Conservation (phyloP, 331 rosid species). For the Acacia concinna region DNA sequence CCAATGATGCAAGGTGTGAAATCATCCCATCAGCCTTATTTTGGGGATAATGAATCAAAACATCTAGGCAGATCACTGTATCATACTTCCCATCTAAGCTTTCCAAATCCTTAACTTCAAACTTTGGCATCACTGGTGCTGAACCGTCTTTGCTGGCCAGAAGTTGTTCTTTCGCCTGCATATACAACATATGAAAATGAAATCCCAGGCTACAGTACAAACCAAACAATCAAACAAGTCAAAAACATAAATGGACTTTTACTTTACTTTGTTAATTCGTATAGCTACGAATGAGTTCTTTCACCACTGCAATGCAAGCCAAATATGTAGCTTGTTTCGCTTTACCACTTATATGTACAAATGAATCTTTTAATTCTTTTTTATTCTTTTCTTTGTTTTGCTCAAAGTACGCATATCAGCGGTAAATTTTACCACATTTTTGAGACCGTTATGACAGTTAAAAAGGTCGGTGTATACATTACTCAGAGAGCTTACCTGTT, state of each 20-base stretch:
- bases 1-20: constrained; percentile 86
- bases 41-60: constrained; percentile 90
- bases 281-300: neutral
- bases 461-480: neutral
- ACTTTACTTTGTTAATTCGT: neutral
- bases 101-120: constrained; percentile 83
- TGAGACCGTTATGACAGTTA: neutral
- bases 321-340: neutral
- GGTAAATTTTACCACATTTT: neutral
- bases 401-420: neutral
- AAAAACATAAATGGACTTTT: neutral
- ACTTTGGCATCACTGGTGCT: constrained; percentile 56
- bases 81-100: constrained; percentile 82
- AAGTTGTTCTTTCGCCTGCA: constrained; percentile 48
- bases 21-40: constrained; percentile 90
- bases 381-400: neutral
- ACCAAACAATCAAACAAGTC: neutral
- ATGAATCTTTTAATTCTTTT: neutral
- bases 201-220: neutral
- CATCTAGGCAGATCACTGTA: constrained; percentile 82
- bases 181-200: neutral
- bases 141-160: constrained; percentile 35
- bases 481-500: constrained; percentile 46
- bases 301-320: neutral
- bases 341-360: neutral